Evolutionary conservation across 108 stramenopile genomes (phyloP), one percentile per base, ranked within the genome.

Genomic region (Schizochytrium sp.): DNA sequence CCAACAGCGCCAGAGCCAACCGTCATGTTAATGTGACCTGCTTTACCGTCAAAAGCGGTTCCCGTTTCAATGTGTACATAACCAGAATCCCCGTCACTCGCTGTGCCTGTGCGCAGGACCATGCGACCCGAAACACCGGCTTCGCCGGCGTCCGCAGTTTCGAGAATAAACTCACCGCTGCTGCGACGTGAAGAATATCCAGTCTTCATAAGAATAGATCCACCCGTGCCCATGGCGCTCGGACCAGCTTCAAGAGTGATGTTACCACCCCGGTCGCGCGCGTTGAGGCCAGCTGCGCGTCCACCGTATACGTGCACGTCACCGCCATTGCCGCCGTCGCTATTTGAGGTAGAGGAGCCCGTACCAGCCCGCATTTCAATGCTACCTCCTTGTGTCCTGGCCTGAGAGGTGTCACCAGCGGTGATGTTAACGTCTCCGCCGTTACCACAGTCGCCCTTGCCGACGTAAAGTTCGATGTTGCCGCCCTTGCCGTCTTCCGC

Each of bases 281-380:
- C 71, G 88, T 90, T 88, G 8, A 45, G 14, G 6, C 91, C 91
- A 5, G 41, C 23, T 10, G 76, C 90, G 8, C 58, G 59, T 5
- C 91, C 91, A 8, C 90, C 91, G 23, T 34, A 90, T 4, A 92
- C 12, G 18, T 72, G 55, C 41, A 92, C 55, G 5, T 90, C 63
- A 12, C 91, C 91, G 41, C 91, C 91, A 51, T 92, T 63, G 0
- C 91, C 91, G 34, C 91, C 91, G 60, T 90, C 58, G 14, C 18
- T 57, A 34, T 21, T n/a, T 10, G 48, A 60, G 3, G 60, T 47
- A 1, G 92, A 91, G 5, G 72, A 87, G 6, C 93, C 94, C 34
- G 93, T 92, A 59, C 95, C 95, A 21, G 90, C 94, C 41, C 60
- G 53, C 19, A 95, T 57, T 10, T 87, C 60, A 23, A 94, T 89